Evolutionary conservation across 176 grass and related monocot genomes (phyloP).

Genomic region (Zoysia japonica): DNA sequence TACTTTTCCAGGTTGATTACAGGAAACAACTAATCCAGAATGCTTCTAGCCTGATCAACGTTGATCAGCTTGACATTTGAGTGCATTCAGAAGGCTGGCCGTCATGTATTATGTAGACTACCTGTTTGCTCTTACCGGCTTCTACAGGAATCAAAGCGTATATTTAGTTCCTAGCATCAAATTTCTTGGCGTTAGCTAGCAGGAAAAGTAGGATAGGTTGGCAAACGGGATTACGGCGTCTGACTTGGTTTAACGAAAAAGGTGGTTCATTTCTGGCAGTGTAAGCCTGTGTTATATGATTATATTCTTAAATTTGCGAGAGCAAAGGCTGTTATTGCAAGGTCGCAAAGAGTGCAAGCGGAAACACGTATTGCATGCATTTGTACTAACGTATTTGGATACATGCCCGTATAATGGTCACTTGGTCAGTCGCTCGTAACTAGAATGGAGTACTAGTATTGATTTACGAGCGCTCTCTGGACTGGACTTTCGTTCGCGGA

Average conservation of each 20-base stretch:
- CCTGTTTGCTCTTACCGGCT: background rate
- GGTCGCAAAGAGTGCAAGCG: too few species aligned
- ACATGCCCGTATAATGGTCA: too few species aligned
- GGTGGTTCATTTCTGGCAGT: background rate
- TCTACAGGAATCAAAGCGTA: constrained; percentile 3
- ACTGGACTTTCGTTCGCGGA: too few species aligned
- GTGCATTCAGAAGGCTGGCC: constrained; percentile 11
- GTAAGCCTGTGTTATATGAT: background rate
- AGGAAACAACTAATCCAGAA: constrained; percentile 86
- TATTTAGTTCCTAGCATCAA: constrained; percentile 12
- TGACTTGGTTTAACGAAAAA: background rate
- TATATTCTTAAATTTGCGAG: too few species aligned
- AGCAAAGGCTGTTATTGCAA: too few species aligned
- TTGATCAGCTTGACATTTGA: constrained; percentile 91
- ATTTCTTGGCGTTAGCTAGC: constrained; percentile 26
- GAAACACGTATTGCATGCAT: too few species aligned
- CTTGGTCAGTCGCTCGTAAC: too few species aligned
- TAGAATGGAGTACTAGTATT: too few species aligned
- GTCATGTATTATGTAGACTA: constrained; percentile 41
- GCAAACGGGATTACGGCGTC: background rate
- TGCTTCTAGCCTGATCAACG: constrained; percentile 63
- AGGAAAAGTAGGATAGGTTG: constrained; percentile 32
- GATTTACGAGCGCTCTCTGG: too few species aligned
- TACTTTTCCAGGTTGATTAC: constrained; percentile 67
- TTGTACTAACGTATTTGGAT: too few species aligned